A percentile compares a stretch with the other conserved stretches of the same genome.
Evolutionary conservation across 2,329 filamentous ascomycete species (phyloP).

Genomic region (Monosporascus sp.): DNA sequence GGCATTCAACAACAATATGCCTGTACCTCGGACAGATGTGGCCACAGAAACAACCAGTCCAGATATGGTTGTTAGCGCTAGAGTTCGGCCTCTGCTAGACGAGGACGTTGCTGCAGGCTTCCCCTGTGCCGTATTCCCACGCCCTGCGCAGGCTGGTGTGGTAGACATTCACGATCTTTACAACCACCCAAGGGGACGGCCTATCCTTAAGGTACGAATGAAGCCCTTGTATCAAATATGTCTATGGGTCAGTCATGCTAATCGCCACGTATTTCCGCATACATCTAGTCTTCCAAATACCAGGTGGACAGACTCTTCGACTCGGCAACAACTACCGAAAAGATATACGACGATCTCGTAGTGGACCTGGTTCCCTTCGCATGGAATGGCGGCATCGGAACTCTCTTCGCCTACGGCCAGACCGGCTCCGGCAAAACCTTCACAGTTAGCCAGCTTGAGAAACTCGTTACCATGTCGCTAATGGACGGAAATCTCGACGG

Average conservation of each 20-base stretch:
- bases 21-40: not conserved
- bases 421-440: slow-evolving; percentile 45
- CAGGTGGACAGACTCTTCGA: slow-evolving; percentile 32
- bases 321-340: slow-evolving; percentile 29
- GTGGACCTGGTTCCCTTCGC: slow-evolving; percentile 38
- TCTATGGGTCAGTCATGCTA: not conserved
- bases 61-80: slow-evolving; percentile 31
- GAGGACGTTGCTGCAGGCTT: slow-evolving; percentile 29
- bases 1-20: too few relatives aligned
- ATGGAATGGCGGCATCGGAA: slow-evolving; percentile 41
- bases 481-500: slow-evolving; percentile 22
- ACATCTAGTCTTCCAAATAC: slow-evolving; percentile 27
- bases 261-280: not conserved
- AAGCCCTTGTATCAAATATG: not conserved
- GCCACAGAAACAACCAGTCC: slow-evolving; percentile 4
- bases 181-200: slow-evolving; percentile 24
- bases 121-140: slow-evolving; percentile 21
- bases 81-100: slow-evolving; percentile 31
- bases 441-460: slow-evolving; percentile 37
- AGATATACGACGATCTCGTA: slow-evolving; percentile 37
- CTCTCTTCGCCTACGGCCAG: slow-evolving; percentile 45
- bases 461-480: slow-evolving; percentile 32
- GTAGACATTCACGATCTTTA: slow-evolving; percentile 35
- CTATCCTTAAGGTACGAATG: slow-evolving; percentile 24
- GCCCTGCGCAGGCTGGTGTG: slow-evolving; percentile 12